Conservation (phyloP, 192 early-diverging fungal species). For the Coemansia aciculifera region DNA sequence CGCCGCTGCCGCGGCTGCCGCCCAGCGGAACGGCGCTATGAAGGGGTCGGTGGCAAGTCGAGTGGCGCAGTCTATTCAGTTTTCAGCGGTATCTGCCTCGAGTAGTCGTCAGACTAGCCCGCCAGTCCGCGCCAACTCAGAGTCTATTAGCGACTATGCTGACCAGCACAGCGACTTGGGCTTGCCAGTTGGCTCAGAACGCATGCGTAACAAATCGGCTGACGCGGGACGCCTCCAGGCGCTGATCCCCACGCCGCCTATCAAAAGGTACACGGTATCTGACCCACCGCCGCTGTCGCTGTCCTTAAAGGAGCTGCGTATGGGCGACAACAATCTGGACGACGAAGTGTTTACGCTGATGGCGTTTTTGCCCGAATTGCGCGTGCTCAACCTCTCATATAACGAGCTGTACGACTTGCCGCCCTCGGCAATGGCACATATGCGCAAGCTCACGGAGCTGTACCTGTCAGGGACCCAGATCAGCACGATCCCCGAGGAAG, state of each 20-base stretch:
- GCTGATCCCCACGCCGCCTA: constrained; percentile 23
- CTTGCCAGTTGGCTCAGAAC: constrained; percentile 1
- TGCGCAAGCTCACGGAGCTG: constrained; percentile 70
- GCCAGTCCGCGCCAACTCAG: constrained; percentile 35
- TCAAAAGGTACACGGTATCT: constrained; percentile 52
- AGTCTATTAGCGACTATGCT: constrained; percentile 12
- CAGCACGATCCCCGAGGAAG: constrained; percentile 79
- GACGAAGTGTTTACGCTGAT: constrained; percentile 79
- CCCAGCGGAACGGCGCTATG: constrained; percentile 32
- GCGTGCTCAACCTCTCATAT: constrained; percentile 80
- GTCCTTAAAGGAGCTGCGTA: constrained; percentile 61
- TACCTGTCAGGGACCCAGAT: constrained; percentile 85
- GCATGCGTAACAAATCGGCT: constrained; percentile 43
- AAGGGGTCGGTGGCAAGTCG: constrained; percentile 22
- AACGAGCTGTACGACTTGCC: constrained; percentile 80
- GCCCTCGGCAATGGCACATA: constrained; percentile 67
- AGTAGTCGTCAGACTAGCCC: constrained; percentile 40
- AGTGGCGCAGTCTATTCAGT: constrained; percentile 32
- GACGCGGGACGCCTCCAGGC: constrained; percentile 35
- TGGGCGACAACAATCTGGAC: constrained; percentile 83
- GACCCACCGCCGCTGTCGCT: constrained; percentile 59
- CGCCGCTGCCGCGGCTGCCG: constrained; percentile 52
- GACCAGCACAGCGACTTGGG: constrained; percentile 1
- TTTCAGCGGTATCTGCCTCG: constrained; percentile 29
- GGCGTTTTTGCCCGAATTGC: constrained; percentile 70